A percentile compares a stretch with the other conserved stretches of the same genome.
Evolutionary conservation across 139 green algal species (phyloP).

Genomic region (Limnomonas spitsbergensis): DNA sequence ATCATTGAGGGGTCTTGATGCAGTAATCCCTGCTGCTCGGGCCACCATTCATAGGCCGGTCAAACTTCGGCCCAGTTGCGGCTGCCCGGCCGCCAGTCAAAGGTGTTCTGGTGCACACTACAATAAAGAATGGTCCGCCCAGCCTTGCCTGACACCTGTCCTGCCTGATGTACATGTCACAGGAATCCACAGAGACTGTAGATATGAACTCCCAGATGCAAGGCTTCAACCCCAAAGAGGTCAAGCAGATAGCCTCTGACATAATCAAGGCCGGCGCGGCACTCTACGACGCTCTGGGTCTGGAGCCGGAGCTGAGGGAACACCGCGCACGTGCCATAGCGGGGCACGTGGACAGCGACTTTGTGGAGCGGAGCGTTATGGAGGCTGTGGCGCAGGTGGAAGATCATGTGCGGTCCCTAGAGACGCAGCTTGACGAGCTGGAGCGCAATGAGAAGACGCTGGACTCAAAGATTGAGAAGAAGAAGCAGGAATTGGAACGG

Average conservation of each 20-base stretch:
- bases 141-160: too few relatives aligned
- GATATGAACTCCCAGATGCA: slow-evolving; percentile 39
- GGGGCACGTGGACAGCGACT: slow-evolving; percentile 64
- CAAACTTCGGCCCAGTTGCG: too few relatives aligned
- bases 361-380: slow-evolving; percentile 57
- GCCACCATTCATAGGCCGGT: too few relatives aligned
- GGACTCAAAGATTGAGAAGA: slow-evolving; percentile 51
- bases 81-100: too few relatives aligned
- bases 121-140: too few relatives aligned
- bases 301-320: slow-evolving; percentile 59
- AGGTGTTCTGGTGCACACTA: too few relatives aligned
- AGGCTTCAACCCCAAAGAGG: slow-evolving; percentile 46
- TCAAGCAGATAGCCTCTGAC: slow-evolving; percentile 49
- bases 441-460: slow-evolving; percentile 59
- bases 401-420: slow-evolving; percentile 42
- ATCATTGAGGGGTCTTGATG: too few relatives aligned
- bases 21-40: too few relatives aligned
- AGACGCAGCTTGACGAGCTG: slow-evolving; percentile 58
- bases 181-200: slow-evolving; percentile 19
- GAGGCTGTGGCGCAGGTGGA: slow-evolving; percentile 57
- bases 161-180: too few relatives aligned
- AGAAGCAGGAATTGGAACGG: slow-evolving; percentile 74
- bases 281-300: slow-evolving; percentile 66
- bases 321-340: slow-evolving; percentile 51
- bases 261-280: slow-evolving; percentile 59